Evolutionary conservation across 441 rosid species (phyloP), one percentile per base, ranked within the genome.

Genomic region (Breynia disticha): DNA sequence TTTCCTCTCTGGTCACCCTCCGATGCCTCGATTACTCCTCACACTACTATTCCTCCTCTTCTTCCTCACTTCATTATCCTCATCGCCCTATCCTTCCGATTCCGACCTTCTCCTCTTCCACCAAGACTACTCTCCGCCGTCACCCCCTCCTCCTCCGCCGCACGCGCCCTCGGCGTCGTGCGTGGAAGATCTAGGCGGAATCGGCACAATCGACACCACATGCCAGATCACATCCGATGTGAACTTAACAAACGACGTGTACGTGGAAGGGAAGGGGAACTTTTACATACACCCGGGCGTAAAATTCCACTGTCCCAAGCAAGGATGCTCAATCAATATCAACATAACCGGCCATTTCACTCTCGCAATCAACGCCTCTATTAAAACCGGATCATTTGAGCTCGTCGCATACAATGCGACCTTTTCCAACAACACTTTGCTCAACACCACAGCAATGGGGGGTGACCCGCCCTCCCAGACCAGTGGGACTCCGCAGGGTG

Each of bases 111-210:
- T 80, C 37, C 57, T 80, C 37, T 82, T 75, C 65, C 87, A 82
- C 61, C 96, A 83, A 75, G 96, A 90, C 68, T 90, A 90, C 77
- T 81, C 98, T 0, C 98, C 98, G 1, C 96, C 98, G 5, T 73
- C 96, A 14, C 98, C 96, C 2, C 96, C 96, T 0, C 98, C 98
- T 0, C 95, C 96, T 39, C 94, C 93, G 3, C 96, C 96, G 42
- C 96, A 82, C 56, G 79, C 88, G 19, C 98, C 96, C 14, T 82
- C 96, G 11, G 87, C 80, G 0, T 87, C 96, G 0, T 91, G 98
- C 66, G 62, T 50, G 16, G 98, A 83, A n/a, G 96, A 91, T 78
- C 96, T 91, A 9, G 88, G 88, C 11, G 98, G 98, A 52, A 66
- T 83, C 53, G 98, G 98, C 18, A 63, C 76, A 12, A 64, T 91